Conservation (phyloP, 2,329 filamentous ascomycete genomes). For the Penicillium sumatraense region DNA sequence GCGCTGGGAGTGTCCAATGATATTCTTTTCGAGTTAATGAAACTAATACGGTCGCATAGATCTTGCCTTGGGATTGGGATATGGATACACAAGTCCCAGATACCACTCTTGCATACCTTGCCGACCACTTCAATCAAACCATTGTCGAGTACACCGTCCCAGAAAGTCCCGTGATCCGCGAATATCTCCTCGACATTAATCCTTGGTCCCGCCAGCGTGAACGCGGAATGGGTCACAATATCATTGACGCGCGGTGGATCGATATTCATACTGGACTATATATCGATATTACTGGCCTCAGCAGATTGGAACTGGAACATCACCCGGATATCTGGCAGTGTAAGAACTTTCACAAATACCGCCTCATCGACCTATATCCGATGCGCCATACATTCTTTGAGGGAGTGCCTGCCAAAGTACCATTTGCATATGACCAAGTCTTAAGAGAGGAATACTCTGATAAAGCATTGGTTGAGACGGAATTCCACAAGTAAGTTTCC, state of each 20-base stretch:
- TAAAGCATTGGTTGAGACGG: slow-evolving; percentile 38
- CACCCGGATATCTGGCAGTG: slow-evolving; percentile 73
- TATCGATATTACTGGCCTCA: slow-evolving; percentile 80
- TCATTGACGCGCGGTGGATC: slow-evolving; percentile 86
- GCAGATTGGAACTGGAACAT: slow-evolving; percentile 64
- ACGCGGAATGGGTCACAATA: slow-evolving; percentile 71
- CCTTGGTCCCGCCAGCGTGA: slow-evolving; percentile 67
- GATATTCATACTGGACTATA: slow-evolving; percentile 76
- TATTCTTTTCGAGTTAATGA: background rate
- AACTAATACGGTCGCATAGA: slow-evolving; percentile 41
- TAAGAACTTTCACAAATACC: slow-evolving; percentile 79
- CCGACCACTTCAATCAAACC: slow-evolving; percentile 70
- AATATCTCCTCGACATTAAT: slow-evolving; percentile 78
- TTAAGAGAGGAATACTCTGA: slow-evolving; percentile 46
- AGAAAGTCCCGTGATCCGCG: slow-evolving; percentile 49
- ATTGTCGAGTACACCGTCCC: slow-evolving; percentile 52
- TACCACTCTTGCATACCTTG: slow-evolving; percentile 68
- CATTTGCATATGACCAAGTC: slow-evolving; percentile 52
- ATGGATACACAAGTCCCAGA: slow-evolving; percentile 78
- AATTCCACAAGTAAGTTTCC: slow-evolving; percentile 42
- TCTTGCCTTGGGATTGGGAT: slow-evolving; percentile 85
- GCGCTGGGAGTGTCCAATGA: background rate
- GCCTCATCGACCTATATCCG: slow-evolving; percentile 73
- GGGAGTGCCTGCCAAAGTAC: slow-evolving; percentile 71
- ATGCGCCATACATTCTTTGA: slow-evolving; percentile 76